These are phyloP conservation scores for Sclerotinia nivalis DNA, from an alignment of 2,329 filamentous ascomycete genomes.

Conservation along the genomic window DNA sequence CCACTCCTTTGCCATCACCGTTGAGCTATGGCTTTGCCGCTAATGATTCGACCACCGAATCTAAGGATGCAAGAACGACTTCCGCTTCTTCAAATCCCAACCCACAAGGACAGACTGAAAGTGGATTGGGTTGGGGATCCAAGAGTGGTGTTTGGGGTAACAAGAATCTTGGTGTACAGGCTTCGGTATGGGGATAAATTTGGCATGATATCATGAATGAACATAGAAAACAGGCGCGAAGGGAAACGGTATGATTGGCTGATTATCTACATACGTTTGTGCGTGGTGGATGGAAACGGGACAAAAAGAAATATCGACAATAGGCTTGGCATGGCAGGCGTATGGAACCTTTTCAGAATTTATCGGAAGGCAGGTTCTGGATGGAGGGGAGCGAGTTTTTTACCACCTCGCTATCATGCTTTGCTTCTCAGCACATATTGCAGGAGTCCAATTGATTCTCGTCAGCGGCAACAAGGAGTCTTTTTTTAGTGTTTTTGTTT, in stretches of 20 bases:
- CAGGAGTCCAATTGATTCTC: constrained; percentile 8
- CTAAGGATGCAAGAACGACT: constrained; percentile 44
- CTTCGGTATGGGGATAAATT: constrained; percentile 86
- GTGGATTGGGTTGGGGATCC: constrained; percentile 71
- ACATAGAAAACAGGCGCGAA: constrained; percentile 21
- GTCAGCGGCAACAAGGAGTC: constrained; percentile 12
- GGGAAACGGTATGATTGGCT: constrained; percentile 19
- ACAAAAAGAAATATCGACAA: constrained; percentile 23
- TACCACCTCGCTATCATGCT: constrained; percentile 15
- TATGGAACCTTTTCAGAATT: constrained; percentile 25
- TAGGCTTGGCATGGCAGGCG: constrained; percentile 26
- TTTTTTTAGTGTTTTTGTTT: constrained; percentile 12
- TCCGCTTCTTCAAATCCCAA: constrained; percentile 61
- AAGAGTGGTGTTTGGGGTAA: constrained; percentile 76
- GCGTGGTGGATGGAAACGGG: constrained; percentile 16
- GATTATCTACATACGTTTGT: constrained; percentile 23
- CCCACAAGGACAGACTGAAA: constrained; percentile 42
- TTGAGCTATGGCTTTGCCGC: constrained; percentile 71
- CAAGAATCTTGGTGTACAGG: constrained; percentile 81
- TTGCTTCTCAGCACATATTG: constrained; percentile 20
- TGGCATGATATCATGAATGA: constrained; percentile 3
- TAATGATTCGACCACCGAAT: constrained; percentile 51
- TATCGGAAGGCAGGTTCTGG: constrained; percentile 22
- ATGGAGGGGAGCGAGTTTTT: constrained; percentile 19
- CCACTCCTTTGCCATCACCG: constrained; percentile 89